These are phyloP conservation scores for Coccomyxa sp. DNA, from an alignment of 139 green algal species.

Conservation along the genomic window DNA sequence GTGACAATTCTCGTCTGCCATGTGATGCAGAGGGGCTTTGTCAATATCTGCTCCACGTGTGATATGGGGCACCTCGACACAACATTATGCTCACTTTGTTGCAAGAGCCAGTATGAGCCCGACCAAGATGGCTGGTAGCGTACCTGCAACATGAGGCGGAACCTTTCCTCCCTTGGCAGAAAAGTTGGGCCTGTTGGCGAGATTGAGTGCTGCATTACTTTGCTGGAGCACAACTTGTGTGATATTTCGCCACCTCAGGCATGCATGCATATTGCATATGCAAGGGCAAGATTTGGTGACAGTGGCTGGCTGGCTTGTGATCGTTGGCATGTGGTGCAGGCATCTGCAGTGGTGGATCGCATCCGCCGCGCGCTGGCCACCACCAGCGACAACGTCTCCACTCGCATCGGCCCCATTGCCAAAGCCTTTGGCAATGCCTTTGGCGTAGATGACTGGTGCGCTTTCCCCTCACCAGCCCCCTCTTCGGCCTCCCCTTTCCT, in stretches of 20 bases:
- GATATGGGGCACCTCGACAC: neutral
- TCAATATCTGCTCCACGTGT: neutral
- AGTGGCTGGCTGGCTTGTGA: too few relatives aligned
- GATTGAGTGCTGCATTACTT: too few relatives aligned
- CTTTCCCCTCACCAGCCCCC: neutral
- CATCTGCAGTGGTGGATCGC: constrained; percentile 84
- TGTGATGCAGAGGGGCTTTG: neutral
- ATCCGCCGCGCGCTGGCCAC: constrained; percentile 69
- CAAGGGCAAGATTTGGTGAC: too few relatives aligned
- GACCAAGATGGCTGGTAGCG: neutral
- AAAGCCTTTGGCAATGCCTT: constrained; percentile 62
- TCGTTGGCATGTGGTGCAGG: constrained; percentile 27
- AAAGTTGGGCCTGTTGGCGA: too few relatives aligned
- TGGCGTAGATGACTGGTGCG: constrained; percentile 75
- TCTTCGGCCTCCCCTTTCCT: neutral
- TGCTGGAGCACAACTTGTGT: too few relatives aligned
- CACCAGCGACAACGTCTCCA: constrained; percentile 52
- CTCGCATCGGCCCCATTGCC: constrained; percentile 50
- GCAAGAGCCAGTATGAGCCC: neutral
- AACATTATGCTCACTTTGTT: neutral
- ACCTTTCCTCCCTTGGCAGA: neutral
- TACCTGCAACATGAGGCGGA: neutral
- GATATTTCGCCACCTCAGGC: too few relatives aligned
- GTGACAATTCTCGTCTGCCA: neutral
- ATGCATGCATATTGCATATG: too few relatives aligned